Conservation (phyloP, 345 rosid species). For the Ailanthus altissimus region DNA sequence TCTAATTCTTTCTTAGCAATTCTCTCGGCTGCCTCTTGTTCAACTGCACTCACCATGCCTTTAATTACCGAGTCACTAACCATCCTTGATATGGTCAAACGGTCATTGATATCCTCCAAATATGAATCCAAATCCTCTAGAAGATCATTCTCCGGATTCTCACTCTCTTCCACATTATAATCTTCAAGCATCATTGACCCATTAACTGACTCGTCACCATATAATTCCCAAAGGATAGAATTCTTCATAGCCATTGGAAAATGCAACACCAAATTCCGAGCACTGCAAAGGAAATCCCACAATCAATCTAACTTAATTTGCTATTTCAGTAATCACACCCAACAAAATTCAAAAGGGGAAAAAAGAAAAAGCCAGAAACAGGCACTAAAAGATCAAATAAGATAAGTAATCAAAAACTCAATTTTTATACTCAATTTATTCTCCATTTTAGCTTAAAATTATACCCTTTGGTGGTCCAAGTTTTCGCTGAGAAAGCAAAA, state of each 20-base stretch:
- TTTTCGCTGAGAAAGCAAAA: neutral
- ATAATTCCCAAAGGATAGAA: slow-evolving; percentile 23
- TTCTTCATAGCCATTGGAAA: slow-evolving; percentile 34
- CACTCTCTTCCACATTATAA: slow-evolving; percentile 43
- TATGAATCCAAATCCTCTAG: slow-evolving; percentile 65
- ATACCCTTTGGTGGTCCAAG: neutral
- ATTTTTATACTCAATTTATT: no score
- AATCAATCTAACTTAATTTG: neutral
- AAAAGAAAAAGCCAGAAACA: neutral
- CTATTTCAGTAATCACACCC: neutral
- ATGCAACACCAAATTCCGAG: slow-evolving; percentile 12
- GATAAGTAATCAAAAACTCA: neutral
- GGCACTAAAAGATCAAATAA: neutral
- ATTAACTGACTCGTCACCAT: slow-evolving; percentile 20
- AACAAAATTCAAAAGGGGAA: neutral
- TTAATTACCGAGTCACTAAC: slow-evolving; percentile 75
- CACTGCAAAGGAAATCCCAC: slow-evolving; percentile 6
- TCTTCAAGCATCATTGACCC: slow-evolving; percentile 15
- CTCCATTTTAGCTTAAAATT: no score
- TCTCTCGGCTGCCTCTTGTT: slow-evolving; percentile 67
- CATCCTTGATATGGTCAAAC: slow-evolving; percentile 68
- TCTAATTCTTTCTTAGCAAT: slow-evolving; percentile 66
- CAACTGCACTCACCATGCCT: slow-evolving; percentile 69
- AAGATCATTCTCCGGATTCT: slow-evolving; percentile 43
- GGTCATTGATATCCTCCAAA: slow-evolving; percentile 54